phyloP scores from a whole-genome alignment of 2,329 filamentous ascomycete species.

The Diaporthe ampelina region DNA sequence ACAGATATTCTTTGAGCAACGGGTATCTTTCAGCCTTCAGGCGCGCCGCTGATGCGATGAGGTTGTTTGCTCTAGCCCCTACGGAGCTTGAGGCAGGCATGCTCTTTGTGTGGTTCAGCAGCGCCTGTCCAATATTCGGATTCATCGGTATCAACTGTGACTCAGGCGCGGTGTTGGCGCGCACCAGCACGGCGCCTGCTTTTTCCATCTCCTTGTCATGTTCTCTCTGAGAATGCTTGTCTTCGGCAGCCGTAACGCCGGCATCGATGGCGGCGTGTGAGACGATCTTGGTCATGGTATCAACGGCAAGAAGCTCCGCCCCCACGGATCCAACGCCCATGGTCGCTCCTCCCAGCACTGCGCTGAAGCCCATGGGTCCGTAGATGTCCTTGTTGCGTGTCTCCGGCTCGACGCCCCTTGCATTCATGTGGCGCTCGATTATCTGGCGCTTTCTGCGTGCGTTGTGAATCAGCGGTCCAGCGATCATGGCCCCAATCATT shows the following conservation, averaged over 20 bases:
- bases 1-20: slow-evolving; percentile 19
- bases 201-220: slow-evolving; percentile 9
- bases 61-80: neutral
- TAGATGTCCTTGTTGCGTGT: slow-evolving; percentile 27
- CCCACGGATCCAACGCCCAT: slow-evolving; percentile 10
- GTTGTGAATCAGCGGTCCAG: slow-evolving; percentile 57
- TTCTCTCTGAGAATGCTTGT: slow-evolving; percentile 20
- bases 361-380: slow-evolving; percentile 9
- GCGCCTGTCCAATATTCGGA: neutral
- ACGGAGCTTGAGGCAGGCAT: slow-evolving; percentile 13
- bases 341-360: slow-evolving; percentile 14
- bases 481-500: slow-evolving; percentile 54
- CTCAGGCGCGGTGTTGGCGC: neutral
- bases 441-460: slow-evolving; percentile 58
- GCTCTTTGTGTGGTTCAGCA: slow-evolving; percentile 15
- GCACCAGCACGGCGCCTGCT: slow-evolving; percentile 2
- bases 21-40: slow-evolving; percentile 24
- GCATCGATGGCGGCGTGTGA: slow-evolving; percentile 16
- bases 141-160: neutral
- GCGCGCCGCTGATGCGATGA: slow-evolving; percentile 27
- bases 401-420: neutral
- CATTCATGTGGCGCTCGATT: slow-evolving; percentile 53
- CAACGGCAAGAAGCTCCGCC: slow-evolving; percentile 20
- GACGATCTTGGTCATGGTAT: slow-evolving; percentile 16
- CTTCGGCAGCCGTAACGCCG: slow-evolving; percentile 14